phyloP scores from a whole-genome alignment of 805 yeast genomes.

The Grigorovia jiainica region DNA sequence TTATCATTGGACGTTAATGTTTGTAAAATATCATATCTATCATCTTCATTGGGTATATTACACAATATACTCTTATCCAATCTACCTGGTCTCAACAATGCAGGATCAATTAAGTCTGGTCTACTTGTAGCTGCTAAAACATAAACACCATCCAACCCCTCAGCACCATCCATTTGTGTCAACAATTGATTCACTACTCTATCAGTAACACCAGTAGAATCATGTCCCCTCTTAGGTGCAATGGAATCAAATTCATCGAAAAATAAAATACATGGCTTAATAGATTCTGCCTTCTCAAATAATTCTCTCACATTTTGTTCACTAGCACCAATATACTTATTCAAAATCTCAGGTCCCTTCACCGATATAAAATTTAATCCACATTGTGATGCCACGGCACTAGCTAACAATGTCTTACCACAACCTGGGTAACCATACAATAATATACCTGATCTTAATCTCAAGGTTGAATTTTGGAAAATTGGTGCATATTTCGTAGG shows the following conservation, averaged over 20 bases:
- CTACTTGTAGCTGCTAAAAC: conserved; percentile 93
- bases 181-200: conserved; percentile 93
- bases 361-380: conserved; percentile 88
- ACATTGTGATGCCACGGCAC: conserved; percentile 89
- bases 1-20: conserved; percentile 7
- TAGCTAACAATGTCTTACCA: conserved; percentile 88
- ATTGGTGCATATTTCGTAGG: conserved; percentile 94
- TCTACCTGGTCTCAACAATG: conserved; percentile 90
- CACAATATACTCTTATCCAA: conserved; percentile 87
- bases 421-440: conserved; percentile 97
- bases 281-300: conserved; percentile 89
- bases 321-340: conserved; percentile 94
- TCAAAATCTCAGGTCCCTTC: conserved; percentile 91
- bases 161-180: conserved; percentile 99
- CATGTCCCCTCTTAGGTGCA: conserved; percentile 97
- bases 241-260: conserved; percentile 96
- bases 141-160: conserved; percentile 92
- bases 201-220: conserved; percentile 95
- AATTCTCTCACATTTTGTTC: conserved; percentile 91
- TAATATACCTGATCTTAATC: conserved; percentile 82
- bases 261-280: conserved; percentile 85
- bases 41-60: conserved; percentile 67
- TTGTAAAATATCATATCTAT: conserved; percentile 60
- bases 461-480: conserved; percentile 77
- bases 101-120: conserved; percentile 93